Base-by-base conservation (phyloP, 179 eudicot genomes). In the Silene noctiflora region DNA sequence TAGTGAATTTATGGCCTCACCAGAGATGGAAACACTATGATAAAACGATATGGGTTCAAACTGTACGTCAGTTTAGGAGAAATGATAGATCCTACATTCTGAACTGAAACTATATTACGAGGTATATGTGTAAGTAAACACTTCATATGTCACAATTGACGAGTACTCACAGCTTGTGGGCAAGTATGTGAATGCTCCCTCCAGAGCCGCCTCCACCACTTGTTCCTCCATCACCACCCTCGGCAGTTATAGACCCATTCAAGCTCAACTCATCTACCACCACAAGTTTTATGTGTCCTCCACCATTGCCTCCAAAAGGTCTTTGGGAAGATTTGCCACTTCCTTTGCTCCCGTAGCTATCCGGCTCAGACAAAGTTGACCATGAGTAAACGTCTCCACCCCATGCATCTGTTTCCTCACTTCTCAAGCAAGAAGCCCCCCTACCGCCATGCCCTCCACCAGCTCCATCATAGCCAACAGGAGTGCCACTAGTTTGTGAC, bases 381-480 rank as follows among this genome's bases (percentile, higher is more conserved):
- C 97, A 92, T 75, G 86, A 78, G 83, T 92, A 92, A 79, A 89
- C 97, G 83, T 92, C 95, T 77, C 97, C 97, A 55, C 97, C 97
- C 97, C 97, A 92, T 71, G 67, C 76, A 73, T 85, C 84, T 42
- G 79, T 72, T 31, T 78, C 60, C 56, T 78, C 86, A 68, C 69
- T 81, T 84, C 84, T 88, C 71, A 83, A 69, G 83, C 97, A 92
- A 39, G 97, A 88, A 16, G 97, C 97, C 56, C 97, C 97, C 67
- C 97, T 87, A 31, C 97, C 97, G 53, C 97, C 97, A 83, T 92
- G 93, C 55, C 97, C 97, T 72, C 97, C 97, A 72, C 97, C 95
- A 27, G 89, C 97, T 81, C 97, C 89, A 20, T 90, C 97, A 81
- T 83, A 81, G 62, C 91, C 93, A 76, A 86, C 87, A 42, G 97